Conservation (phyloP, 768 basidiomycete species). For the Clavaria fumosa region DNA sequence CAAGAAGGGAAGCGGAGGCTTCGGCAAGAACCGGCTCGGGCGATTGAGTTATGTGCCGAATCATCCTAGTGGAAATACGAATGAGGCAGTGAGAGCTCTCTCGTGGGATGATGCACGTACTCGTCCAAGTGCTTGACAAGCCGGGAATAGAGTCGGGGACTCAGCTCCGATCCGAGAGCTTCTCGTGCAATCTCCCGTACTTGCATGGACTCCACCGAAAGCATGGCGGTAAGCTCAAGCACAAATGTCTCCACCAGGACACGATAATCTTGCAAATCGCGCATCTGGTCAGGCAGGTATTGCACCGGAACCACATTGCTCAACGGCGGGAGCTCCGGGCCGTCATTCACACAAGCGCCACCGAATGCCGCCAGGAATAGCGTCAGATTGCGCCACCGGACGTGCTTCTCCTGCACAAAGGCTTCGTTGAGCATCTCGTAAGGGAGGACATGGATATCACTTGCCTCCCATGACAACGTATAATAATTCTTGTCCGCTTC, state of each 20-base stretch:
- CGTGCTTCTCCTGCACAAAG: constrained; percentile 42
- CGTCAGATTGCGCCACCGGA: constrained; percentile 77
- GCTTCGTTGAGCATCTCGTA: constrained; percentile 3
- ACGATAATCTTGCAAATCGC: constrained; percentile 42
- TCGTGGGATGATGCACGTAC: constrained; percentile 28
- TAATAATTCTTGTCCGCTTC: constrained; percentile 15
- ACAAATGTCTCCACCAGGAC: constrained; percentile 53
- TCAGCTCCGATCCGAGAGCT: constrained; percentile 67
- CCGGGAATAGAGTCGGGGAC: constrained; percentile 47
- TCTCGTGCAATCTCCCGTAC: constrained; percentile 71
- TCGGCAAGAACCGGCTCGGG: constrained; percentile 29
- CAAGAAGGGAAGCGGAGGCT: constrained; percentile 40
- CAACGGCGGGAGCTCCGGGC: constrained; percentile 34
- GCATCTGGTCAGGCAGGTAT: constrained; percentile 56
- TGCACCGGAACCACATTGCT: constrained; percentile 37
- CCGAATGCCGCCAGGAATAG: constrained; percentile 65
- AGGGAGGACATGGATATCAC: neutral
- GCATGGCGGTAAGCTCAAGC: constrained; percentile 47
- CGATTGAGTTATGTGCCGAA: constrained; percentile 33
- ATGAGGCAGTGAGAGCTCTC: neutral
- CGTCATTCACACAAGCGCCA: constrained; percentile 43
- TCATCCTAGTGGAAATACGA: constrained; percentile 10
- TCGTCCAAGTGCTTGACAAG: constrained; percentile 59
- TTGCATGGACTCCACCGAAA: constrained; percentile 45
- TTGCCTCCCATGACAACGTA: constrained; percentile 5